A percentile compares a stretch with the other conserved stretches of the same genome.
Conservation (phyloP, 2,329 filamentous ascomycete species). For the Metarhizium humberi region DNA sequence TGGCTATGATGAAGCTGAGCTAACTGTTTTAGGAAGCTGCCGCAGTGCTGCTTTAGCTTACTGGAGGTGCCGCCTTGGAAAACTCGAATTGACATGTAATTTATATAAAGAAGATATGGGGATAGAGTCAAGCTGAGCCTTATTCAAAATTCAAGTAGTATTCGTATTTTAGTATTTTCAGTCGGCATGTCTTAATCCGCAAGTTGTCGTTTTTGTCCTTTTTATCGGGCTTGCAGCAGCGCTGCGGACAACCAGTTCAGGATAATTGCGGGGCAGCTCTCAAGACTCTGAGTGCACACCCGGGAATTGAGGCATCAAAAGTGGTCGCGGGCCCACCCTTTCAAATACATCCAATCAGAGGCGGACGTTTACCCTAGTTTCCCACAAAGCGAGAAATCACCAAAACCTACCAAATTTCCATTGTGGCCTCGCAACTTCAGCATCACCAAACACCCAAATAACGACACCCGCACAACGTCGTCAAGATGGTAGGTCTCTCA, state of each 20-base stretch:
- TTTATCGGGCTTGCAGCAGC: not conserved
- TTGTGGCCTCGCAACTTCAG: conserved; percentile 24
- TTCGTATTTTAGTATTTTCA: not conserved
- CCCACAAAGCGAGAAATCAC: conserved; percentile 36
- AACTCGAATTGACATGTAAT: not conserved
- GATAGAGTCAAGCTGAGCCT: too few relatives aligned
- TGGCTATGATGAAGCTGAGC: not conserved
- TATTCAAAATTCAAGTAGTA: too few relatives aligned
- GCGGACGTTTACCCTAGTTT: conserved; percentile 28
- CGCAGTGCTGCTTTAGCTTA: not conserved
- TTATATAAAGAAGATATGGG: not conserved
- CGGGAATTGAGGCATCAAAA: conserved; percentile 4
- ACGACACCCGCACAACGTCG: conserved; percentile 34
- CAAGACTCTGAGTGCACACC: not conserved
- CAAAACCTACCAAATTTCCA: conserved; percentile 32
- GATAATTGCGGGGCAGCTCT: not conserved
- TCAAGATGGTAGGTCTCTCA: conserved; percentile 37
- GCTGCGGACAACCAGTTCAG: not conserved
- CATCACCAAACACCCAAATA: conserved; percentile 32
- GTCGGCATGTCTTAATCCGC: not conserved
- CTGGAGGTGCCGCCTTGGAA: not conserved
- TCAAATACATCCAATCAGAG: conserved; percentile 22
- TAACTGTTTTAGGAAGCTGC: not conserved
- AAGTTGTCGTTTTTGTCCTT: not conserved
- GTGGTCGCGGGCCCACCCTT: conserved; percentile 3